phyloP scores from a whole-genome alignment of 345 rosid genomes.

The Heritiera littoralis region DNA sequence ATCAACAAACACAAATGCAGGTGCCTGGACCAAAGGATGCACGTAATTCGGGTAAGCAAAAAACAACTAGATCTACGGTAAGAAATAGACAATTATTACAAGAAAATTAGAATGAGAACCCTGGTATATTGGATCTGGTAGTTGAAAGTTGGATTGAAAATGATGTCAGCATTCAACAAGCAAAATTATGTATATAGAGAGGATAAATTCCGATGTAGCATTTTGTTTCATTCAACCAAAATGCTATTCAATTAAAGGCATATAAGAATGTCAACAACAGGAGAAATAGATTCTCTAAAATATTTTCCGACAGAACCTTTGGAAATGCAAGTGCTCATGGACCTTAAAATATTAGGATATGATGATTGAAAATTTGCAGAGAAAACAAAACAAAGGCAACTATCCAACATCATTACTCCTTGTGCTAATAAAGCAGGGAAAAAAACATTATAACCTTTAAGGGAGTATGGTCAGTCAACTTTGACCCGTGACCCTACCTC shows the following conservation, averaged over 20 bases:
- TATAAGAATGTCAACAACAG: not conserved
- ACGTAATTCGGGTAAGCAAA: not conserved
- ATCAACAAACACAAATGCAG: constrained; percentile 93
- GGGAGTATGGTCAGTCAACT: not conserved
- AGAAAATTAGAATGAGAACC: not conserved
- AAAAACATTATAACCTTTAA: not conserved
- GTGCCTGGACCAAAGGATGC: constrained; percentile 61
- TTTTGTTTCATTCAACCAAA: constrained; percentile 2
- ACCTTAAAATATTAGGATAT: not conserved
- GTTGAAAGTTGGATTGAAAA: not conserved
- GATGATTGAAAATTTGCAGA: not conserved
- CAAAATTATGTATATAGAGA: not conserved
- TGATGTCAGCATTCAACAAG: not conserved
- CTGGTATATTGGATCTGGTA: not conserved
- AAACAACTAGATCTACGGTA: not conserved
- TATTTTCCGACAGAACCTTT: not conserved
- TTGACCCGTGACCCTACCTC: not conserved
- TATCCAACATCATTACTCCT: not conserved
- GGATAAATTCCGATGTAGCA: constrained; percentile 1
- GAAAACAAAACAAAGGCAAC: not conserved
- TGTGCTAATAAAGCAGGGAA: not conserved
- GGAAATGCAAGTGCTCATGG: not conserved
- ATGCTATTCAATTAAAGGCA: not conserved
- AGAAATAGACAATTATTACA: constrained; percentile 5
- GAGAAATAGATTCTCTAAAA: not conserved